These are phyloP conservation scores for Cladorrhinum samala DNA, from an alignment of 495 filamentous ascomycete species.

Conservation along the genomic window DNA sequence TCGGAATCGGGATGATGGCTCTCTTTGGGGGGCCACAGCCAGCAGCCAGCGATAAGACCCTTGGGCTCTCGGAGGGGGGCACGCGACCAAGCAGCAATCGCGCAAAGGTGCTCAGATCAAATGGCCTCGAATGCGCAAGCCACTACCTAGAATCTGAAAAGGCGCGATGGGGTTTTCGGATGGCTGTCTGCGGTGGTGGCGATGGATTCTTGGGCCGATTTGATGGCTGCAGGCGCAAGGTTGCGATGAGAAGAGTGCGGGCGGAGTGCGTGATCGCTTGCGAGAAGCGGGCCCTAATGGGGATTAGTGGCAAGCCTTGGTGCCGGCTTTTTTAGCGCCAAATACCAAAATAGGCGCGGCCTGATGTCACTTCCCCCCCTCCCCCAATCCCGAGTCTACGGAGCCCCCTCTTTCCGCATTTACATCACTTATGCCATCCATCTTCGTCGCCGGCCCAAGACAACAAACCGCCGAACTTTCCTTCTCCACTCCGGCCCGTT, in stretches of 20 bases:
- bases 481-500: neutral
- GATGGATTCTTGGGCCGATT: conserved; percentile 19
- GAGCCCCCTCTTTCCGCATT: neutral
- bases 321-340: conserved; percentile 21
- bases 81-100: neutral
- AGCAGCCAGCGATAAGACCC: no score
- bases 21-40: neutral
- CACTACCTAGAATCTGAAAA: no score
- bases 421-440: neutral
- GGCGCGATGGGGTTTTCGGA: neutral
- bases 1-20: conserved; percentile 8
- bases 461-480: no score
- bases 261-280: conserved; percentile 26
- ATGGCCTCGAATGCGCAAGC: neutral
- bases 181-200: neutral
- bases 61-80: no score
- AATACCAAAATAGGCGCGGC: conserved; percentile 18
- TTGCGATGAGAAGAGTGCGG: conserved; percentile 26
- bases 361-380: conserved; percentile 11
- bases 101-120: neutral
- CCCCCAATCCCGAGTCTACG: no score
- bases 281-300: conserved; percentile 7
- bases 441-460: neutral
- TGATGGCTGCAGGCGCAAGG: conserved; percentile 24
- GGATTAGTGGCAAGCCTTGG: conserved; percentile 20